Evolutionary conservation across 805 yeast genomes (phyloP).

Genomic region (Lipomyces mesembrius): DNA sequence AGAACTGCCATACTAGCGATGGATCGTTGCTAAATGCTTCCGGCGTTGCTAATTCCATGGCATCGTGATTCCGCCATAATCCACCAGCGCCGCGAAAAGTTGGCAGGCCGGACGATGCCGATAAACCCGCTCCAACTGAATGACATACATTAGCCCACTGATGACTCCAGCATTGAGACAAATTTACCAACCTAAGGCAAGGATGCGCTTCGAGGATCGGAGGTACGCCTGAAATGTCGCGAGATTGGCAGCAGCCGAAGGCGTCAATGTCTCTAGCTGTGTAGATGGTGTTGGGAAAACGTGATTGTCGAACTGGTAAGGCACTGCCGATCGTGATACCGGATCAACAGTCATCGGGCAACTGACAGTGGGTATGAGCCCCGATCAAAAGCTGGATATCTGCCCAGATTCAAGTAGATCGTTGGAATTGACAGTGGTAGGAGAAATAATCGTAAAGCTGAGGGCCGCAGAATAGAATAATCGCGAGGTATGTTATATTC

Average conservation of each 20-base stretch:
- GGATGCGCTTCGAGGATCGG: conserved; percentile 43
- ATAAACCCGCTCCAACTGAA: conserved; percentile 72
- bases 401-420: not conserved
- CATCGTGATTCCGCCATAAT: conserved; percentile 74
- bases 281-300: not conserved
- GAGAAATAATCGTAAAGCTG: not conserved
- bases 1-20: conserved; percentile 84
- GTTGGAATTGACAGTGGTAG: not conserved
- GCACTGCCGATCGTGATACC: not conserved
- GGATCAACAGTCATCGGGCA: conserved; percentile 2
- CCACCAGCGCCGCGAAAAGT: conserved; percentile 76
- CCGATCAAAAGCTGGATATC: not conserved
- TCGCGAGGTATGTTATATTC: not conserved
- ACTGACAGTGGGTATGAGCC: not conserved
- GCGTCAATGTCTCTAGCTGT: not conserved
- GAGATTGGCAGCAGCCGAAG: conserved; percentile 26
- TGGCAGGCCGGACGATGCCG: conserved; percentile 76
- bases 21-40: conserved; percentile 87
- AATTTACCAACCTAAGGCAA: conserved; percentile 43
- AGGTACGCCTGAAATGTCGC: conserved; percentile 46
- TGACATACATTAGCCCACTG: not conserved
- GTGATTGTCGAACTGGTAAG: not conserved
- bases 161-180: not conserved
- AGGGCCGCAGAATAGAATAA: not conserved
- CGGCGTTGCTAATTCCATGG: conserved; percentile 87